Percentiles rank a stretch among this genome's conserved stretches.
Evolutionary conservation across 352 stramenopile genomes (phyloP).

Genomic region (Phytophthora cactorum): DNA sequence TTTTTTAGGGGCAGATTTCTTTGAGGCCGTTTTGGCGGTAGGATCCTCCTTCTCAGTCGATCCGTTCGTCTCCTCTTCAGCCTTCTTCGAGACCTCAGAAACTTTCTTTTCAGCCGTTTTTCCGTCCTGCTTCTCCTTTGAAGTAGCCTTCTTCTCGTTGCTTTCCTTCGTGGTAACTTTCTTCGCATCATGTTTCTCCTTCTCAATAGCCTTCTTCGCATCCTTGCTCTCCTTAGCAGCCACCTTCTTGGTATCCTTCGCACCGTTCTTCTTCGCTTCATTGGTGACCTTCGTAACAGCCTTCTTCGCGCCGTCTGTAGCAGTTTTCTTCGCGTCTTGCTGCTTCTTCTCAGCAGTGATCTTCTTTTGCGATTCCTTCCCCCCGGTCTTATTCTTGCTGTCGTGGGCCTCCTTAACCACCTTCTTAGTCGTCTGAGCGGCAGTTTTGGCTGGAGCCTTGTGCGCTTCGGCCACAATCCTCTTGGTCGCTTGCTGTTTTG

Average conservation of each 20-base stretch:
- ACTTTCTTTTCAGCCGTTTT: conserved; percentile 18
- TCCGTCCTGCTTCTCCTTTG: conserved; percentile 21
- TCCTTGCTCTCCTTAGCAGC: conserved; percentile 21
- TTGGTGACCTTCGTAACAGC: not conserved
- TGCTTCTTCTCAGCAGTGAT: conserved; percentile 12
- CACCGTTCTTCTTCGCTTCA: conserved; percentile 10
- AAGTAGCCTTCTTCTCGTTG: conserved; percentile 1
- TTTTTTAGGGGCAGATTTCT: conserved; percentile 34
- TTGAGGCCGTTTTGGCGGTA: conserved; percentile 10
- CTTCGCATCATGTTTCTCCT: conserved; percentile 11
- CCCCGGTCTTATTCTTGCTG: conserved; percentile 12
- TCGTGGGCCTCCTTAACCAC: conserved; percentile 20
- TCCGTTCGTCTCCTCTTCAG: conserved; percentile 13
- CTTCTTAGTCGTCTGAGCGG: conserved; percentile 5
- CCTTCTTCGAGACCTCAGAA: conserved; percentile 1
- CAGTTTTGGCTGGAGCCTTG: conserved; percentile 7
- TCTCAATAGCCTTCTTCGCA: conserved; percentile 3
- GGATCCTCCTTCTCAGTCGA: conserved; percentile 18
- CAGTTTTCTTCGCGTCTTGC: conserved; percentile 21
- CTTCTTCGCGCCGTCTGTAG: conserved; percentile 13
- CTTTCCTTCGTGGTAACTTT: conserved; percentile 3
- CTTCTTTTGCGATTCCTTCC: conserved; percentile 24
- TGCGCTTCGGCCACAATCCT: conserved; percentile 8
- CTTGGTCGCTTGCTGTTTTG: conserved; percentile 9
- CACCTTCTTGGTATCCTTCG: conserved; percentile 20